phyloP scores from a whole-genome alignment of 2,329 filamentous ascomycete genomes.

The Niveomyces coronatus region DNA sequence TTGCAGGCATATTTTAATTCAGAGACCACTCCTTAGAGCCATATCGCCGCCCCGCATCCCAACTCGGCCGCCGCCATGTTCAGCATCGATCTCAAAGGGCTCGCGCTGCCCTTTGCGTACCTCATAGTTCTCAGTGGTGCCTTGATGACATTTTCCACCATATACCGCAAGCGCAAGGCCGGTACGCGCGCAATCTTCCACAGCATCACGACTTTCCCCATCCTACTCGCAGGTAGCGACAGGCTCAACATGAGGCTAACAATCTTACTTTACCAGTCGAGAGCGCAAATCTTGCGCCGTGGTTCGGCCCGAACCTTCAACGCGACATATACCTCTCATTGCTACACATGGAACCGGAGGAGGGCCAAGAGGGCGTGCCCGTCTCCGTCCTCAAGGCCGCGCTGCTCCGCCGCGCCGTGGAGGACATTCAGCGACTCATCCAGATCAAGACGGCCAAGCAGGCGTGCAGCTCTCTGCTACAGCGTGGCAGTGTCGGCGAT shows the following conservation, averaged over 20 bases:
- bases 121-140: slow-evolving; percentile 78
- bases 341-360: slow-evolving; percentile 61
- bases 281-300: slow-evolving; percentile 78
- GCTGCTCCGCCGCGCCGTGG: slow-evolving; percentile 75
- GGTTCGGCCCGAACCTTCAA: slow-evolving; percentile 85
- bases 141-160: slow-evolving; percentile 80
- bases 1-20: too few species aligned
- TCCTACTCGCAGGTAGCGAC: not conserved
- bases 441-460: slow-evolving; percentile 82
- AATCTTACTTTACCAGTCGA: slow-evolving; percentile 41
- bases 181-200: slow-evolving; percentile 37
- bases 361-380: slow-evolving; percentile 62
- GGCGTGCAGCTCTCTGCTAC: slow-evolving; percentile 71
- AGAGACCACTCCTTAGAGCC: too few species aligned
- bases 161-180: slow-evolving; percentile 89
- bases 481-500: slow-evolving; percentile 87
- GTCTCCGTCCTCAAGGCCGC: slow-evolving; percentile 82
- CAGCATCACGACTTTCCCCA: not conserved
- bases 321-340: slow-evolving; percentile 93
- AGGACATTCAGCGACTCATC: slow-evolving; percentile 88
- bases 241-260: slow-evolving; percentile 11
- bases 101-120: slow-evolving; percentile 82
- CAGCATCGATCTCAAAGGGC: slow-evolving; percentile 67
- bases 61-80: slow-evolving; percentile 32
- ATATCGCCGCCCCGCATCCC: not conserved